Percentiles rank a stretch among this genome's conserved stretches.
Evolutionary conservation across 495 filamentous ascomycete species (phyloP).

Genomic region (Tuber calosporum): DNA sequence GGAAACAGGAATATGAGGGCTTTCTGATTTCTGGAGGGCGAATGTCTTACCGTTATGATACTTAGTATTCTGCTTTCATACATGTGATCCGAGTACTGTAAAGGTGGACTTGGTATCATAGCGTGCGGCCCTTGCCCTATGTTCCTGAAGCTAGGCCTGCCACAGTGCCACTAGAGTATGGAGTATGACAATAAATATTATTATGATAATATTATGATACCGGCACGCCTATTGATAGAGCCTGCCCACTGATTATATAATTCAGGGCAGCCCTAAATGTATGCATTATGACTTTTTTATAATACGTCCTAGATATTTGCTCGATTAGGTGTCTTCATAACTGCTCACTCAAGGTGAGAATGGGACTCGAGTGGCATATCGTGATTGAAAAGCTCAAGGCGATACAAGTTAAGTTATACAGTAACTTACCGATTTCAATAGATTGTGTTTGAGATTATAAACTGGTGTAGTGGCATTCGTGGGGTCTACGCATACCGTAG

Average conservation of each 20-base stretch:
- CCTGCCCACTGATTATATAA: not conserved
- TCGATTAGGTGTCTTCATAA: not conserved
- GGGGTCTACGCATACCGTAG: not conserved
- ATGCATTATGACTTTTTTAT: not conserved
- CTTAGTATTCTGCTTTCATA: not conserved
- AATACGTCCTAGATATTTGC: not conserved
- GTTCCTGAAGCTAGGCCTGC: not conserved
- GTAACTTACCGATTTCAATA: not conserved
- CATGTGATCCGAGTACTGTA: not conserved
- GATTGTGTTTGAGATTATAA: not conserved
- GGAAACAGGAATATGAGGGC: not conserved
- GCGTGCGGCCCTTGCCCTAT: not conserved
- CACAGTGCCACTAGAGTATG: too few species aligned
- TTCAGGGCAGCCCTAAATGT: not conserved
- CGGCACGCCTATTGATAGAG: not conserved
- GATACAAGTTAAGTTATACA: not conserved
- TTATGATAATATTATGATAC: too few species aligned
- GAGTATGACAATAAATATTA: too few species aligned
- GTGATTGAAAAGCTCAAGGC: not conserved
- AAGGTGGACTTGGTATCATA: not conserved
- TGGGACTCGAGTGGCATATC: not conserved
- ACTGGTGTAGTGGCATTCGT: not conserved
- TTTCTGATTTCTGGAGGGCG: not conserved
- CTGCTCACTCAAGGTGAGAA: not conserved
- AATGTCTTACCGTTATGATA: not conserved